These are phyloP conservation scores for Macrocybe gigantea DNA, from an alignment of 768 basidiomycete genomes.

Conservation along the genomic window DNA sequence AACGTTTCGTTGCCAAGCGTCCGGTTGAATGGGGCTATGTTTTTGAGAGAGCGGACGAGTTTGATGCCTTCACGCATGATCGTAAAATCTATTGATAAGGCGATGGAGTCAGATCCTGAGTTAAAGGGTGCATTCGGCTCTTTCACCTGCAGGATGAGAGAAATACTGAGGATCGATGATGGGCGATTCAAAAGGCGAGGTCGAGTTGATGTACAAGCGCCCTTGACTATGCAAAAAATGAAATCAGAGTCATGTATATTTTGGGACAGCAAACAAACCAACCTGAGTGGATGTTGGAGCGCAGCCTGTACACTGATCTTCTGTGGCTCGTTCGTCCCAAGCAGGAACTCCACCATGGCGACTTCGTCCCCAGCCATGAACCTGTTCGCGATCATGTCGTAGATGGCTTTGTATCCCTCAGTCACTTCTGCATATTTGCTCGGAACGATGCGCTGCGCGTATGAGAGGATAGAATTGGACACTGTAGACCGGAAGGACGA, in stretches of 20 bases:
- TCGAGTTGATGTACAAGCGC: constrained; percentile 53
- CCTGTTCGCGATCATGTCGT: constrained; percentile 34
- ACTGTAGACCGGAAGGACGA: neutral
- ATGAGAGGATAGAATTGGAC: neutral
- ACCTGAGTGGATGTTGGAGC: constrained; percentile 59
- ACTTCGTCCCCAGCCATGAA: constrained; percentile 29
- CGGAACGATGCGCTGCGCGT: constrained; percentile 25
- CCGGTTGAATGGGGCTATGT: constrained; percentile 42
- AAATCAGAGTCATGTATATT: neutral
- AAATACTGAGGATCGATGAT: constrained; percentile 66
- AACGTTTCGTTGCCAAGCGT: constrained; percentile 37
- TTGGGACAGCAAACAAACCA: constrained; percentile 1
- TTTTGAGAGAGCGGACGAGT: constrained; percentile 50
- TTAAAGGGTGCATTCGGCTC: neutral
- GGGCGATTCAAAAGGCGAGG: constrained; percentile 53
- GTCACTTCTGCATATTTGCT: constrained; percentile 38
- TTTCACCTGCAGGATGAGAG: constrained; percentile 42
- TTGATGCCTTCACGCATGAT: constrained; percentile 56
- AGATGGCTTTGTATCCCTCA: constrained; percentile 52
- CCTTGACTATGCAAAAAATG: constrained; percentile 36
- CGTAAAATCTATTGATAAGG: constrained; percentile 29
- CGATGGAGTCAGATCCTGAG: neutral
- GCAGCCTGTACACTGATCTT: constrained; percentile 56
- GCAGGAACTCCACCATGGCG: constrained; percentile 54
- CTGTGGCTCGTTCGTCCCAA: constrained; percentile 30